phyloP scores from a whole-genome alignment of 1,284 basidiomycete species.

The Ceratobasidium sp. region DNA sequence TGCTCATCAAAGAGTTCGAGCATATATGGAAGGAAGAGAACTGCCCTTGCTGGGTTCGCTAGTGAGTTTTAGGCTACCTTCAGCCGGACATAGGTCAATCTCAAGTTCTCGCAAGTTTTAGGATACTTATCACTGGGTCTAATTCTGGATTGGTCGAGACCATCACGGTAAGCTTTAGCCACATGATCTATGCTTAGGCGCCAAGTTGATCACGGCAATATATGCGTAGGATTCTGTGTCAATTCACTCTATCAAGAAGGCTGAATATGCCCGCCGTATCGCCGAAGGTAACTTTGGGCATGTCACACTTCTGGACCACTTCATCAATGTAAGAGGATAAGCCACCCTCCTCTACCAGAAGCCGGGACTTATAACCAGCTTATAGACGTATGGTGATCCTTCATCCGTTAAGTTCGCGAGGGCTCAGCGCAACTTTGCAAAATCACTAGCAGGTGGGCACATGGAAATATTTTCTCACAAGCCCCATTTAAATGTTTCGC shows the following conservation, averaged over 20 bases:
- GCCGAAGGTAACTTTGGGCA: constrained; percentile 84
- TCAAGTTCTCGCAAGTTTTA: constrained; percentile 63
- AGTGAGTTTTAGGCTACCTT: constrained; percentile 66
- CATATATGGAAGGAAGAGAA: constrained; percentile 95
- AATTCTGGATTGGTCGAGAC: constrained; percentile 85
- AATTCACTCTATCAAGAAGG: constrained; percentile 99
- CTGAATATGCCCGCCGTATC: constrained; percentile 91
- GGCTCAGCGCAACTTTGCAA: constrained; percentile 92
- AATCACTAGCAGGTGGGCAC: constrained; percentile 84
- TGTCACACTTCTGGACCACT: constrained; percentile 91
- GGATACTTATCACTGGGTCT: constrained; percentile 94
- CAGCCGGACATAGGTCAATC: constrained; percentile 15
- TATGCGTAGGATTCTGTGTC: constrained; percentile 88
- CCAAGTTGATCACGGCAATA: constrained; percentile 83
- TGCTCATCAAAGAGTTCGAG: constrained; percentile 91
- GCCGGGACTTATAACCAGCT: not conserved
- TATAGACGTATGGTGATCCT: constrained; percentile 89
- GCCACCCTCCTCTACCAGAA: not conserved
- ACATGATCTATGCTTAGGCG: constrained; percentile 57
- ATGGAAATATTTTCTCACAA: not conserved
- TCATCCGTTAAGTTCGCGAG: constrained; percentile 86
- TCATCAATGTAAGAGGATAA: constrained; percentile 73
- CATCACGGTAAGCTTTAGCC: constrained; percentile 56
- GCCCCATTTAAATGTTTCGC: not conserved
- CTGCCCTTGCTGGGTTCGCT: constrained; percentile 90